Evolutionary conservation across 176 grass and related monocot species (phyloP).

Genomic region (Thalia dealbata): DNA sequence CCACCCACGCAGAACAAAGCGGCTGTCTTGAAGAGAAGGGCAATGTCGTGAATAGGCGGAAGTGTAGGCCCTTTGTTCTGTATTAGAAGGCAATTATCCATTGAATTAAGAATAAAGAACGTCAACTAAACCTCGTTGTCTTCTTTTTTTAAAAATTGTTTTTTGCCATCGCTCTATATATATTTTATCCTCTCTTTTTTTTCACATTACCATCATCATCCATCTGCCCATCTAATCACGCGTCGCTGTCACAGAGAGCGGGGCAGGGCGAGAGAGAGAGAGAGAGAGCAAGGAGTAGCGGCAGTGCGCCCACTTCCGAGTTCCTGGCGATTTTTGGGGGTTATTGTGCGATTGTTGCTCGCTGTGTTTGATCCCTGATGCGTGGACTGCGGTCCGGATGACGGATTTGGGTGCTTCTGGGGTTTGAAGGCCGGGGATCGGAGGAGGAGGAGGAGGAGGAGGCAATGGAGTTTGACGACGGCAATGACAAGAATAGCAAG

Average conservation of each 20-base stretch:
- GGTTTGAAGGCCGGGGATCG: not conserved
- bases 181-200: no score
- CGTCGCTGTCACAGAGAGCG: constrained; percentile 1
- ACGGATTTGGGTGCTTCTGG: not conserved
- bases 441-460: not conserved
- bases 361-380: not conserved
- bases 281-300: not conserved
- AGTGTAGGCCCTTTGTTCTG: not conserved
- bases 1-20: not conserved
- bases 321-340: not conserved
- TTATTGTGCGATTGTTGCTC: not conserved
- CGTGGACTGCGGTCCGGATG: not conserved
- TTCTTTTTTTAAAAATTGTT: no score
- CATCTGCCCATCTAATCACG: not conserved
- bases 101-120: not conserved
- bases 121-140: not conserved
- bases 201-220: no score
- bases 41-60: not conserved
- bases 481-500: constrained; percentile 38
- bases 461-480: constrained; percentile 44
- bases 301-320: not conserved
- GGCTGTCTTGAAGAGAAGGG: not conserved
- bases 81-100: not conserved
- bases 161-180: no score
- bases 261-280: not conserved